Percentiles rank a stretch among this genome's conserved stretches.
phyloP scores from a whole-genome alignment of 1,284 basidiomycete species.

The Mycena sp. region DNA sequence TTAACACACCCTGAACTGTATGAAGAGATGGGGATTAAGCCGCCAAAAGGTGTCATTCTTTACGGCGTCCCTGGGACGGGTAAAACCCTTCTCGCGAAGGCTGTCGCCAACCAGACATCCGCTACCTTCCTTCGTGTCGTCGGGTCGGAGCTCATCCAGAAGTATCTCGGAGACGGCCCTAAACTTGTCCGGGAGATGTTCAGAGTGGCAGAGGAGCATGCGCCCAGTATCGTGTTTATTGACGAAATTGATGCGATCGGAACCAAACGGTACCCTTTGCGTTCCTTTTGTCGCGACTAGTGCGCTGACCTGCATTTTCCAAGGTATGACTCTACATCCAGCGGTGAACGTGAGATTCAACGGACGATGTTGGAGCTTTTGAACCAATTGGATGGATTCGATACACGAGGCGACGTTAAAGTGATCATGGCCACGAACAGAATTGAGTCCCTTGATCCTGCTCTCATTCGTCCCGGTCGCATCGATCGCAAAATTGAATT shows the following conservation, averaged over 20 bases:
- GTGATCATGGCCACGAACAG: constrained; percentile 95
- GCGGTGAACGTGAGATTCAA: constrained; percentile 98
- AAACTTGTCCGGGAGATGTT: constrained; percentile 98
- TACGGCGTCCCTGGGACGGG: constrained; percentile 99
- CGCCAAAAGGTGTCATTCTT: constrained; percentile 98
- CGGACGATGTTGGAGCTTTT: constrained; percentile 98
- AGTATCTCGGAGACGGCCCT: constrained; percentile 99
- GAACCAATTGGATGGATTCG: constrained; percentile 99
- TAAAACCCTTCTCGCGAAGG: constrained; percentile 98
- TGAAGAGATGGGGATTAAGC: constrained; percentile 99
- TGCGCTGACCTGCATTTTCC: constrained; percentile 7
- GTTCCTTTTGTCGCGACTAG: neutral
- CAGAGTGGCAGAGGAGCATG: constrained; percentile 96
- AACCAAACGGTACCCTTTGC: constrained; percentile 85
- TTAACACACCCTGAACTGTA: constrained; percentile 98
- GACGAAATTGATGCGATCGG: constrained; percentile 99
- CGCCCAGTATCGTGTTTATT: constrained; percentile 99
- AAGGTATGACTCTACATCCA: constrained; percentile 95
- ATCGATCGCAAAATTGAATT: constrained; percentile 99
- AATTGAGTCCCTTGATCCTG: constrained; percentile 96
- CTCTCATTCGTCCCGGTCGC: constrained; percentile 96
- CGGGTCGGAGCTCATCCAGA: constrained; percentile 98
- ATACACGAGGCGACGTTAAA: constrained; percentile 98
- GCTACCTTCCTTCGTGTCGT: constrained; percentile 98
- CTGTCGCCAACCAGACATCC: constrained; percentile 98